A percentile compares a stretch with the other conserved stretches of the same genome.
These are phyloP conservation scores for Candida smagusa DNA, from an alignment of 1,139 yeast genomes.

Conservation along the genomic window DNA sequence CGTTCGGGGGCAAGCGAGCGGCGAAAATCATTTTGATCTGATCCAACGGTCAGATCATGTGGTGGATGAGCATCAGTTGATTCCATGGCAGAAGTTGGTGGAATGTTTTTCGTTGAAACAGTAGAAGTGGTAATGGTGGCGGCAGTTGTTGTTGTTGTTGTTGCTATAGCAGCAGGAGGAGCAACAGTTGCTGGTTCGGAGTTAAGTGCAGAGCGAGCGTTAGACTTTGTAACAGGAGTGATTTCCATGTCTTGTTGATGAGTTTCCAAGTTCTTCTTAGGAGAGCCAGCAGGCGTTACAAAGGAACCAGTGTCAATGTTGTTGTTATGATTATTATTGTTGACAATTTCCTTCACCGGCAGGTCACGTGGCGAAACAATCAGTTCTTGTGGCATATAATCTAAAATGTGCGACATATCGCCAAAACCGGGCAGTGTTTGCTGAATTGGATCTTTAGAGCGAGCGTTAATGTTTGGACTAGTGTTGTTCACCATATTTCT, in stretches of 20 bases:
- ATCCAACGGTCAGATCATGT: not conserved
- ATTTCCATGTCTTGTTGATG: not conserved
- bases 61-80: not conserved
- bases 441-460: not conserved
- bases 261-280: slow-evolving; percentile 2
- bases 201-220: not conserved
- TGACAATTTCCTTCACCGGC: not conserved
- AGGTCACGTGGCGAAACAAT: slow-evolving; percentile 3
- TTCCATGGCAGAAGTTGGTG: not conserved
- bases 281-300: slow-evolving; percentile 4
- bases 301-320: not conserved
- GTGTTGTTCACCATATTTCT: too few relatives aligned
- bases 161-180: not conserved
- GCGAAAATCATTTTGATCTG: not conserved
- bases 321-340: not conserved
- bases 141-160: slow-evolving; percentile 1
- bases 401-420: not conserved
- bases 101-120: too few relatives aligned
- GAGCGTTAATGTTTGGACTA: too few relatives aligned
- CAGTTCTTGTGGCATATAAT: slow-evolving; percentile 3
- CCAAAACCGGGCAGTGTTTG: slow-evolving; percentile 5
- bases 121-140: not conserved
- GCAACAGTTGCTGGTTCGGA: not conserved
- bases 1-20: slow-evolving; percentile 1
- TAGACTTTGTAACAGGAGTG: not conserved